Percentiles rank a stretch among this genome's conserved stretches.
Evolutionary conservation across 768 basidiomycete genomes (phyloP).

Genomic region (Trametes punicea): DNA sequence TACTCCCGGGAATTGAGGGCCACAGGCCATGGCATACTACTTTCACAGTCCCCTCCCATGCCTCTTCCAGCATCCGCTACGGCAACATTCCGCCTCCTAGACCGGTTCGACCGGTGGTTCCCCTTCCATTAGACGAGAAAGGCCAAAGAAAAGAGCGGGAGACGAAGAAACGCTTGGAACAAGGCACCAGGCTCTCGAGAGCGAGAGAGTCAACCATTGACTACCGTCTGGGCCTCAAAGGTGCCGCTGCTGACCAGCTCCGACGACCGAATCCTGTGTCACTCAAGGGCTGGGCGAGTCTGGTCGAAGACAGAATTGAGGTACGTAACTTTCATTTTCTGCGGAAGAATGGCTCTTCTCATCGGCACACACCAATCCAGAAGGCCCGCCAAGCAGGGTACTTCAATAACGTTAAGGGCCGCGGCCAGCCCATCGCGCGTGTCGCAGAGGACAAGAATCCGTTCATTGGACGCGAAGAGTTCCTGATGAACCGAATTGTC

Average conservation of each 20-base stretch:
- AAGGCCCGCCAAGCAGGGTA: constrained; percentile 63
- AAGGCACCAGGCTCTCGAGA: constrained; percentile 52
- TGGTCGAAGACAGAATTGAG: constrained; percentile 81
- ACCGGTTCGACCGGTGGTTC: constrained; percentile 10
- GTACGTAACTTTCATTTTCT: constrained; percentile 33
- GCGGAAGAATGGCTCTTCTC: neutral
- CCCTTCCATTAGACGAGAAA: constrained; percentile 35
- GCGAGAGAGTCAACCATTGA: constrained; percentile 76
- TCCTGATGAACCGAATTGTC: constrained; percentile 82
- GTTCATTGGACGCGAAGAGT: constrained; percentile 73
- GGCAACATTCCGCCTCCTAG: constrained; percentile 41
- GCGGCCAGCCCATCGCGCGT: constrained; percentile 48
- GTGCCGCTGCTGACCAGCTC: constrained; percentile 20
- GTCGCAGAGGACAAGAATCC: constrained; percentile 52
- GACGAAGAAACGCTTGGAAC: constrained; percentile 46
- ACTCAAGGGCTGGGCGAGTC: constrained; percentile 69
- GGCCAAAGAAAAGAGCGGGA: constrained; percentile 46
- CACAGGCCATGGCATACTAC: constrained; percentile 72
- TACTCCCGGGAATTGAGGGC: constrained; percentile 51
- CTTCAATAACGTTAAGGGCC: constrained; percentile 71
- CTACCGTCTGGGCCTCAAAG: constrained; percentile 61
- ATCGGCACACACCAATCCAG: constrained; percentile 36
- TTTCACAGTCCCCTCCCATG: constrained; percentile 59
- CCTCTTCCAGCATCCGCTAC: constrained; percentile 47
- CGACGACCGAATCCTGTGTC: constrained; percentile 52